Evolutionary conservation across 768 basidiomycete species (phyloP).

Genomic region (Tubosaeta sp.): DNA sequence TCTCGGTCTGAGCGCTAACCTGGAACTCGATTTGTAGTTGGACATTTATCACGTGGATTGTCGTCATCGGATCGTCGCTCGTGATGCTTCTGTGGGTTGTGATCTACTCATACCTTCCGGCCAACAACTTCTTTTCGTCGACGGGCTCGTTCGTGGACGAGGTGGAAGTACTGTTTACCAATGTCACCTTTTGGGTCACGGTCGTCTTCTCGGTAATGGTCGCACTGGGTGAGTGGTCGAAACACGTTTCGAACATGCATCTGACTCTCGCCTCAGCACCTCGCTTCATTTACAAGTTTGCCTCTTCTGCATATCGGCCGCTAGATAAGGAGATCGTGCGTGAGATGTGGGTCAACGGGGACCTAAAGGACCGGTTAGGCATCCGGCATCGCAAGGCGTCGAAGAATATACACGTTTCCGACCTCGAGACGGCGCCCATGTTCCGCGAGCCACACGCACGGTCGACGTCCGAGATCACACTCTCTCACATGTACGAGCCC

Average conservation of each 20-base stretch:
- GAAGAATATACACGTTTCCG: slow-evolving; percentile 34
- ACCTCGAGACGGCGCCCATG: slow-evolving; percentile 68
- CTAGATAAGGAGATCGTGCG: slow-evolving; percentile 88
- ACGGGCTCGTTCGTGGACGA: slow-evolving; percentile 72
- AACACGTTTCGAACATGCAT: slow-evolving; percentile 6
- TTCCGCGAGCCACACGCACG: slow-evolving; percentile 60
- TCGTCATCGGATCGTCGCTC: slow-evolving; percentile 74
- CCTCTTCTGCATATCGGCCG: slow-evolving; percentile 67
- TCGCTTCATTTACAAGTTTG: slow-evolving; percentile 73
- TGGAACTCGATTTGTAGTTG: slow-evolving; percentile 45
- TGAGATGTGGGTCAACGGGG: slow-evolving; percentile 84
- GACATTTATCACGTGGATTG: slow-evolving; percentile 82
- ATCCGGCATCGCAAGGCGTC: slow-evolving; percentile 58
- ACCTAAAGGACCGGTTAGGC: slow-evolving; percentile 78
- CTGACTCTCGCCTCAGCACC: slow-evolving; percentile 53
- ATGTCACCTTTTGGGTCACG: slow-evolving; percentile 80
- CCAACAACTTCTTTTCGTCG: slow-evolving; percentile 67
- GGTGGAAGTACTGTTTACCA: slow-evolving; percentile 68
- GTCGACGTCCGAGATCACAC: slow-evolving; percentile 59
- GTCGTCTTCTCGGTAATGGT: slow-evolving; percentile 65
- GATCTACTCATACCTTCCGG: slow-evolving; percentile 78
- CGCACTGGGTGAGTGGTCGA: slow-evolving; percentile 57
- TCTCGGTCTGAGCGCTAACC: slow-evolving; percentile 1
- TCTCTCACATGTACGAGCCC: slow-evolving; percentile 44
- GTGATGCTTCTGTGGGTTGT: slow-evolving; percentile 85